These are phyloP conservation scores for Vitis amurensis DNA, from an alignment of 164 flowering plant species.

Conservation along the genomic window DNA sequence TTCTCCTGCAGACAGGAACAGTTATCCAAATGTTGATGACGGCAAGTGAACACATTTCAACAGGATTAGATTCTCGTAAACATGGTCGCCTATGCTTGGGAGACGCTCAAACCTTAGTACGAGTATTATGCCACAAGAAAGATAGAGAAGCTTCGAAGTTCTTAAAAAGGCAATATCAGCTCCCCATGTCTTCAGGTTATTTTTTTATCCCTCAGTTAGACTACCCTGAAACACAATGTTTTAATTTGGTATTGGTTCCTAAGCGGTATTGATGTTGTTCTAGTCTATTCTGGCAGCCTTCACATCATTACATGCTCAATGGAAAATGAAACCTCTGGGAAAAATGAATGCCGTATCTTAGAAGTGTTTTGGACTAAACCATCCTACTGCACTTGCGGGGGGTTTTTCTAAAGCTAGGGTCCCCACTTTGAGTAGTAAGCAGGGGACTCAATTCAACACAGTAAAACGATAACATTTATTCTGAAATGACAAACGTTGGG, in stretches of 20 bases:
- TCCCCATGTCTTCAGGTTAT: slow-evolving; percentile 83
- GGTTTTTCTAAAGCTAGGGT: no score
- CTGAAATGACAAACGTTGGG: no score
- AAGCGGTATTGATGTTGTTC: background rate
- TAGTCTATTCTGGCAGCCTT: background rate
- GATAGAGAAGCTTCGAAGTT: slow-evolving; percentile 79
- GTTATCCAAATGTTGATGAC: slow-evolving; percentile 67
- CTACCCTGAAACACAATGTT: no score
- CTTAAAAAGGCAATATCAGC: slow-evolving; percentile 64
- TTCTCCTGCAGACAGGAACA: slow-evolving; percentile 52
- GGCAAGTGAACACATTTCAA: slow-evolving; percentile 65
- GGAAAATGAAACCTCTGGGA: no score
- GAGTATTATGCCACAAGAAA: slow-evolving; percentile 81
- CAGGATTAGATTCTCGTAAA: slow-evolving; percentile 27
- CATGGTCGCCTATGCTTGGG: slow-evolving; percentile 30
- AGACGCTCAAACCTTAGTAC: slow-evolving; percentile 65
- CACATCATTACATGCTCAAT: no score
- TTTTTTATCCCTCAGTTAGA: background rate
- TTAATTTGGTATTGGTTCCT: background rate
- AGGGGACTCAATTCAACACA: no score
- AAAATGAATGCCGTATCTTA: no score
- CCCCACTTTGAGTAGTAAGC: no score
- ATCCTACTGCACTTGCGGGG: no score
- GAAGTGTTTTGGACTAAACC: no score
- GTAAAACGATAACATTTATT: no score